Evolutionary conservation across 1,139 yeast species (phyloP).

Genomic region (Debaryomyces singareniensis): DNA sequence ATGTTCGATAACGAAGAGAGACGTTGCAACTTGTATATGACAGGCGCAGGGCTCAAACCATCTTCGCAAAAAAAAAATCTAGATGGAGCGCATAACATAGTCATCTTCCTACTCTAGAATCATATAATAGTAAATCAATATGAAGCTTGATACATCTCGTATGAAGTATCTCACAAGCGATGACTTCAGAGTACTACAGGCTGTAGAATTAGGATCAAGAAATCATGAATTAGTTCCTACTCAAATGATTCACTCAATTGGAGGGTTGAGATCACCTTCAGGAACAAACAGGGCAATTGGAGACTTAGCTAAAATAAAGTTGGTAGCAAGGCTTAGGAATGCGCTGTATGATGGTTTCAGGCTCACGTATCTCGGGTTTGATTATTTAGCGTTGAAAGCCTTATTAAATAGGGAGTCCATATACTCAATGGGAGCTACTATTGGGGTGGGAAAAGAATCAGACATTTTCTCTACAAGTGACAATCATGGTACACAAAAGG

Average conservation of each 20-base stretch:
- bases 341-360: slow-evolving; percentile 91
- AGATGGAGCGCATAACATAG: slow-evolving; percentile 3
- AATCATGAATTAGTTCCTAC: slow-evolving; percentile 96
- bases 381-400: slow-evolving; percentile 81
- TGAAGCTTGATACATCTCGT: slow-evolving; percentile 90
- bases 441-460: slow-evolving; percentile 97
- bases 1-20: too few species aligned
- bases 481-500: slow-evolving; percentile 55
- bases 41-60: slow-evolving; percentile 1
- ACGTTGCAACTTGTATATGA: too few species aligned
- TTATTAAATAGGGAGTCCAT: slow-evolving; percentile 69
- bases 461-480: slow-evolving; percentile 89
- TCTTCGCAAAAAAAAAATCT: too few species aligned
- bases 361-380: slow-evolving; percentile 83
- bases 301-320: slow-evolving; percentile 79
- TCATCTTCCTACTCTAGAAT: slow-evolving; percentile 1
- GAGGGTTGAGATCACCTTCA: slow-evolving; percentile 70
- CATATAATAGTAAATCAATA: slow-evolving; percentile 14
- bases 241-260: slow-evolving; percentile 67
- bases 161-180: slow-evolving; percentile 90
- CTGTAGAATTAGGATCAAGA: slow-evolving; percentile 84
- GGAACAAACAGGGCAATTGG: slow-evolving; percentile 76
- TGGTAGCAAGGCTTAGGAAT: slow-evolving; percentile 73
- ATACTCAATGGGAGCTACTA: slow-evolving; percentile 76
- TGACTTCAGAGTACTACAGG: slow-evolving; percentile 84